Evolutionary conservation across 2,329 filamentous ascomycete genomes (phyloP).

Genomic region (Macrophomina pseudophaseolina): DNA sequence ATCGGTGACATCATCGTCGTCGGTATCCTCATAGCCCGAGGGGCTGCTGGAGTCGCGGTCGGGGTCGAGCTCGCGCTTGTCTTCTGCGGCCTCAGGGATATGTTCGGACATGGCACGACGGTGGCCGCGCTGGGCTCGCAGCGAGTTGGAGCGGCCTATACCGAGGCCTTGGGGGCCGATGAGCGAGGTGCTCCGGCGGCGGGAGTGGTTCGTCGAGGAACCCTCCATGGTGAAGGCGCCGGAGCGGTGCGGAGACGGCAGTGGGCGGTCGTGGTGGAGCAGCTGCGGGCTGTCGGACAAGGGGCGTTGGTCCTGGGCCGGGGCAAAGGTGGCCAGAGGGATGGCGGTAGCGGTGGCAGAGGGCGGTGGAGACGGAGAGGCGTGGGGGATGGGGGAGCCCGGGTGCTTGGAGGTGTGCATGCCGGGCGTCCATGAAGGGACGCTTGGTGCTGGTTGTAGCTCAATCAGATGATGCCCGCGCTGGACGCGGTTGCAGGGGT

Average conservation of each 20-base stretch:
- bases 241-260: conserved; percentile 17
- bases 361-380: conserved; percentile 5
- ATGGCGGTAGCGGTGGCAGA: conserved; percentile 24
- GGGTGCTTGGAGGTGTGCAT: conserved; percentile 20
- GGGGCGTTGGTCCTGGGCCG: not conserved
- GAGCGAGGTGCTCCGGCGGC: conserved; percentile 25
- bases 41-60: conserved; percentile 42
- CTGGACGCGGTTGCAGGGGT: not conserved
- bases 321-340: conserved; percentile 21
- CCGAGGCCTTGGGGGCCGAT: conserved; percentile 4
- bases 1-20: conserved; percentile 77
- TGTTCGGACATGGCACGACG: conserved; percentile 24
- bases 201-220: conserved; percentile 25
- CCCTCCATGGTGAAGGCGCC: conserved; percentile 24
- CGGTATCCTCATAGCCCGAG: conserved; percentile 63
- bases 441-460: not conserved
- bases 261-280: conserved; percentile 14
- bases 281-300: conserved; percentile 11
- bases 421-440: conserved; percentile 18
- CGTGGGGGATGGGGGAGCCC: conserved; percentile 15
- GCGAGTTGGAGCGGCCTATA: conserved; percentile 25
- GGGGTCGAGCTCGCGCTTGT: conserved; percentile 21
- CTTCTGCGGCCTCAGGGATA: conserved; percentile 24
- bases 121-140: conserved; percentile 21
- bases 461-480: conserved; percentile 10